A percentile compares a stretch with the other conserved stretches of the same genome.
Conservation (phyloP, 805 yeast genomes). For the Blastobotrys parvus region DNA sequence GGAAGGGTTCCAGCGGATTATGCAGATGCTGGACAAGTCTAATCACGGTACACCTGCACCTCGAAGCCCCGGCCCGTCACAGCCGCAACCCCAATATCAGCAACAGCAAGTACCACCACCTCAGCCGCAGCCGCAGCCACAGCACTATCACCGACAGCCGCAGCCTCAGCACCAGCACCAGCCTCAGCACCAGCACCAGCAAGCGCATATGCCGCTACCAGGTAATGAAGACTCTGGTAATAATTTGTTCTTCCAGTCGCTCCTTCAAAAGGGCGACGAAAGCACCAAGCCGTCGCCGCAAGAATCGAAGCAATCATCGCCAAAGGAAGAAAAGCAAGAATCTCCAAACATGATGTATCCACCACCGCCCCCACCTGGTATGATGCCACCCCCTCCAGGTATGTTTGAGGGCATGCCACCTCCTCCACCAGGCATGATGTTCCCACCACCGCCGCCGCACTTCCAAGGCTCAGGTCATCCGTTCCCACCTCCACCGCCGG, state of each 20-base stretch:
- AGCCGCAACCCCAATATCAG: constrained; percentile 1
- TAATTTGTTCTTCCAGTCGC: constrained; percentile 19
- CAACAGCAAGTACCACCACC: constrained; percentile 3
- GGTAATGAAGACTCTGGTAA: constrained; percentile 6
- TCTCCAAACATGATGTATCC: constrained; percentile 3
- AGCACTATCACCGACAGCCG: constrained; percentile 1
- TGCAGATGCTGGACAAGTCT: constrained; percentile 21
- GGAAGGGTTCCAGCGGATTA: constrained; percentile 26
- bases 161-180: constrained; percentile 3
- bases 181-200: constrained; percentile 5
- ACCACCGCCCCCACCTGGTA: constrained; percentile 11
- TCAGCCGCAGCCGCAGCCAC: constrained; percentile 4
- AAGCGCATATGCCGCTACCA: too few species aligned
- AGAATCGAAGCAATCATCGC: background rate
- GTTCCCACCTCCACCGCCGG: constrained; percentile 8
- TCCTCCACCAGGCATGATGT: constrained; percentile 12
- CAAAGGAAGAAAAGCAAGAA: background rate
- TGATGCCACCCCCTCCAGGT: constrained; percentile 7
- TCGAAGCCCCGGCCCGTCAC: constrained; percentile 3
- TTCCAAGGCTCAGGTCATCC: constrained; percentile 3
- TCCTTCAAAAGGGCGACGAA: constrained; percentile 15
- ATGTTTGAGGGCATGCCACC: constrained; percentile 8
- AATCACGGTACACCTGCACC: constrained; percentile 1
- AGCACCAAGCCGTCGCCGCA: constrained; percentile 1
- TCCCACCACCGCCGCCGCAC: constrained; percentile 10